Evolutionary conservation across 2,329 filamentous ascomycete genomes (phyloP), one percentile per base, ranked within the genome.

Genomic region (Grosmannia huntii): DNA sequence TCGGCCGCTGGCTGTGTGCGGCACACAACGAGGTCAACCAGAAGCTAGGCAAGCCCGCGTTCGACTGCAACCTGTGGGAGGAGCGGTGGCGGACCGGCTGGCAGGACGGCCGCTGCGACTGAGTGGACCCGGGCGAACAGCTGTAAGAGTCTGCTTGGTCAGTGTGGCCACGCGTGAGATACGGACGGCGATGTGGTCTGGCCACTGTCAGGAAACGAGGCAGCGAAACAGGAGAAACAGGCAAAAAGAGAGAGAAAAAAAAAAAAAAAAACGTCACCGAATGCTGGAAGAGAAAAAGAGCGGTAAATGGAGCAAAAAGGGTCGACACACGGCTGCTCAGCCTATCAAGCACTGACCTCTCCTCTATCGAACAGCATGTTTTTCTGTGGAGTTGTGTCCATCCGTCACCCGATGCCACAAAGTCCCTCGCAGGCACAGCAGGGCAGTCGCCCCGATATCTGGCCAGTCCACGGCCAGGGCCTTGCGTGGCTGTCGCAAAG

Each of bases 21-120:
- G 89, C 89, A 61, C 89, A 95, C 71, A 95, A 95, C 71, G 87
- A 88, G 31, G 89, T 95, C 52, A 95, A 95, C 71, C 76, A 77
- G 60, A 97, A 96, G 76, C 71, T 99, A 65, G 94, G 94, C 55
- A 99, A 99, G 79, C 78, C 82, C 60, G 80, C 80, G 65, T 99
- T 99, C 73, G 90, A 99, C 76, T 99, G 94, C 73, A 77, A 76
- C 58, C 82, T 77, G 66, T 97, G 94, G 92, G 85, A 96, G 70
- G 89, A 97, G 77, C 81, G 94, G 70, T 99, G 94, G 94, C 79
- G 87, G 73, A 94, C 87, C 1, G 94, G 94, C 0, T 96, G 88
- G 86, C 83, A 81, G 69, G 85, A 85, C 66, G 82, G 82, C 33
- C 75, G 80, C 3, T 85, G 82, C 65, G 81, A 82, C 62, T 83